Base-by-base conservation (phyloP, 768 basidiomycete species). In the Kwoniella sp. region DNA sequence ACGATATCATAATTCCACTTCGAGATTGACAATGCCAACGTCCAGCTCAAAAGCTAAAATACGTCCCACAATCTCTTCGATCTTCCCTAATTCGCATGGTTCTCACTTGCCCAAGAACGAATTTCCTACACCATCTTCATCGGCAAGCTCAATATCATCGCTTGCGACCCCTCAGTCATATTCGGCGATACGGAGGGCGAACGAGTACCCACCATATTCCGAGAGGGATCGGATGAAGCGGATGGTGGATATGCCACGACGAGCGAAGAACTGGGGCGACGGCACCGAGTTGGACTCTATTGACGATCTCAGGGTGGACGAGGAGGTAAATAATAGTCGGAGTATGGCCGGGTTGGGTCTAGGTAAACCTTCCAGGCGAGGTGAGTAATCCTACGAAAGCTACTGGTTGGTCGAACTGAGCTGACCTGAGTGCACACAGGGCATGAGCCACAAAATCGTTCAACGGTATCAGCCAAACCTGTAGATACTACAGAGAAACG, bases 201-300 rank as follows among this genome's bases (percentile, higher is more conserved):
- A 44, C 17, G 40, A 44, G 17, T 44, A 3, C 3, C 17, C 8
- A 9, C 17, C 8, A 9, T 19, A 44, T 44, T 10, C 40, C 8
- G 40, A 44, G 17, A 44, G 47, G 8, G 53, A 60, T 10, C 21
- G 56, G 30, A 21, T 30, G 29, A 64, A 54, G 52, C 40, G 25
- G 25, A 36, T 37, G 57, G 50, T 59, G 3, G 57, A 62, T 29
- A 69, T 74, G 59, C 58, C 48, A 7, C 26, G 47, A 13, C 13
- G 58, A 52, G 53, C 22, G 19, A 60, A 67, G 63, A 55, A 59
- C 3, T 82, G 79, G 62, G 81, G 81, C 0, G 81, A 82, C 64
- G 93, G 93, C 15, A 92, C 91, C 10, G 93, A 95, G 77, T 82
- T 96, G 56, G 93, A 96, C 72, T 86, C 80, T 2, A 85, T 96